Evolutionary conservation across 202 grass and related monocot genomes (phyloP), one percentile per base, ranked within the genome.

Genomic region (Cymbopogon flexuosus): DNA sequence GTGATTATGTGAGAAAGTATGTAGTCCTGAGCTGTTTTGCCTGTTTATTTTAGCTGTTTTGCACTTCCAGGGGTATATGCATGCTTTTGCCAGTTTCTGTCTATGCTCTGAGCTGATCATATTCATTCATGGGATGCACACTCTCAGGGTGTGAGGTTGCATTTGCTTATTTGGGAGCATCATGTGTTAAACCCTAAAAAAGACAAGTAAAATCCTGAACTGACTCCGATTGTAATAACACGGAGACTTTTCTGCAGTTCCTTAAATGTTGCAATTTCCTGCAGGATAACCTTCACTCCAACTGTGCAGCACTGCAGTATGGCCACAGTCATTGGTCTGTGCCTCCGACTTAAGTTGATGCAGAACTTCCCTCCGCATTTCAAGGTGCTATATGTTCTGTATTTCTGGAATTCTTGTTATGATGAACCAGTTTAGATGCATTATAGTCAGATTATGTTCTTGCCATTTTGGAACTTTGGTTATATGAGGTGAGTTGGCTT

Each of bases 251-350:
- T 46, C 52, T 1, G 6, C 4, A 49, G 65, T 18, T 84, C 24
- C 54, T 85, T 62, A 80, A 29, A 72, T 70, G 34, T 68, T 83
- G 21, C 24, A 70, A 75, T 89, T 73, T 27, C 52, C 34, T 93
- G 76, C 87, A 98, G 88, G 90, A 95, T 95, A 88, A 98, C 88
- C 46, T 99, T 99, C 92, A 99, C 96, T 42, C 96, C 96, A 86
- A 99, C 96, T 36, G 96, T 99, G 35, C 92, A 95, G 23, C 92
- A 99, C 83, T 99, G 96, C 75, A 99, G 92, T 82, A 93, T 99
- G 96, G 96, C 96, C 14, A 79, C 96, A 78, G 88, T 99, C 23
- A 99, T 98, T 64, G 92, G 95, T 23, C 84, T 98, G 72, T 94
- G 95, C 54, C 87, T 98, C 30, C 86, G 95, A 64, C 88, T 99